These are phyloP conservation scores for Amaranthus hypochondriacus DNA, from an alignment of 148 eudicot species.

Conservation along the genomic window DNA sequence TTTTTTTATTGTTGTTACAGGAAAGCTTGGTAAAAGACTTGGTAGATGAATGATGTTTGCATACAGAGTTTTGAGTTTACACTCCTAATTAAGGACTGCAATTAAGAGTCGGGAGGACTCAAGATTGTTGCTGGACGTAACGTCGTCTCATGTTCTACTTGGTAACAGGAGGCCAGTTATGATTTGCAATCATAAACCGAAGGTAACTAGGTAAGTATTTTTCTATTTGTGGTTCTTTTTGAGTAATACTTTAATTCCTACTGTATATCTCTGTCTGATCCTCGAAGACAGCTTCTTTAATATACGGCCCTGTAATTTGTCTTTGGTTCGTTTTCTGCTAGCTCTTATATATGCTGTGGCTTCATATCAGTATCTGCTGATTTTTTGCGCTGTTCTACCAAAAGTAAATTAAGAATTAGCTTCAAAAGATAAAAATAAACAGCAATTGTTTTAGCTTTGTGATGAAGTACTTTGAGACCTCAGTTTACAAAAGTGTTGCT, in stretches of 20 bases:
- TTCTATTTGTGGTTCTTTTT: background rate
- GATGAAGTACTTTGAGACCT: background rate
- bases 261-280: background rate
- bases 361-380: background rate
- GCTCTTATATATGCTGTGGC: background rate
- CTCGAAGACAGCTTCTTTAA: background rate
- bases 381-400: background rate
- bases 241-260: background rate
- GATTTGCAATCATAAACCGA: background rate
- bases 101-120: background rate
- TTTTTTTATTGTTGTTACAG: slow-evolving; percentile 2
- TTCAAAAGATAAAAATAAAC: background rate
- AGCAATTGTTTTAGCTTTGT: background rate
- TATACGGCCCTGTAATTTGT: background rate
- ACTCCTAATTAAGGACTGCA: background rate
- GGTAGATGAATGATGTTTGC: background rate
- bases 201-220: slow-evolving; percentile 1
- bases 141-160: too few relatives aligned
- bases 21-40: background rate
- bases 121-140: background rate
- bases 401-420: background rate
- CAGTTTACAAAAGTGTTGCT: background rate
- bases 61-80: background rate
- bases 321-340: background rate
- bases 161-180: too few relatives aligned